Conservation (phyloP, 176 grass and related monocot species). For the Aegilops tauschii region DNA sequence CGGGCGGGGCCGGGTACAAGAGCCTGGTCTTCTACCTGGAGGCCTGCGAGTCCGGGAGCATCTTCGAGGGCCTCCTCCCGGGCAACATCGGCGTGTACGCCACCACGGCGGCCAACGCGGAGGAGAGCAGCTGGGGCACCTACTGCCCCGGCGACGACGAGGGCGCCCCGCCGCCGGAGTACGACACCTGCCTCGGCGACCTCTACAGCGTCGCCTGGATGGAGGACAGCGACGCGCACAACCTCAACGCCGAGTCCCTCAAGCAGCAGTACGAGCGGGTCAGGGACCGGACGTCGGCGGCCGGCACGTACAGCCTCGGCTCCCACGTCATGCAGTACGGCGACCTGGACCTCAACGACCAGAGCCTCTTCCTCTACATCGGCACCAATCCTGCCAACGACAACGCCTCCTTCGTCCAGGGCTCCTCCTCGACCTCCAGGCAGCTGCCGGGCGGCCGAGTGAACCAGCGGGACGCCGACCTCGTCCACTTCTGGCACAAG, state of each 20-base stretch:
- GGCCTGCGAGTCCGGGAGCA: slow-evolving; percentile 92
- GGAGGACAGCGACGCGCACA: slow-evolving; percentile 15
- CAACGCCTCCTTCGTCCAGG: slow-evolving; percentile 22
- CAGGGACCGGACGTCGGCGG: slow-evolving; percentile 51
- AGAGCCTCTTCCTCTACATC: slow-evolving; percentile 59
- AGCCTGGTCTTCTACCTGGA: slow-evolving; percentile 87
- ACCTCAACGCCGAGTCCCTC: slow-evolving; percentile 58
- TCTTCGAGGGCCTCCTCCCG: slow-evolving; percentile 77
- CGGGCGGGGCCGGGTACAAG: slow-evolving; percentile 40
- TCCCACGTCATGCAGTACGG: slow-evolving; percentile 92
- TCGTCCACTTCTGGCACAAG: slow-evolving; percentile 79
- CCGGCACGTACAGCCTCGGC: slow-evolving; percentile 42
- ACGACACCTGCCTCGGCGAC: slow-evolving; percentile 81
- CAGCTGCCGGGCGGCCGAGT: background rate
- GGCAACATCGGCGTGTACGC: slow-evolving; percentile 62
- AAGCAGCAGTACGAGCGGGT: slow-evolving; percentile 68
- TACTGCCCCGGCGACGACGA: slow-evolving; percentile 74
- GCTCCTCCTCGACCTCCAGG: background rate
- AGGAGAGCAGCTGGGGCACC: slow-evolving; percentile 90
- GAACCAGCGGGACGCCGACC: slow-evolving; percentile 75
- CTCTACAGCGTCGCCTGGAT: slow-evolving; percentile 88
- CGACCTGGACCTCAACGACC: slow-evolving; percentile 9
- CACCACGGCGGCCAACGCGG: slow-evolving; percentile 81
- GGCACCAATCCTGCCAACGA: slow-evolving; percentile 66
- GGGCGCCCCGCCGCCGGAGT: slow-evolving; percentile 45